Conservation (phyloP, 192 early-diverging fungal genomes). For the Cladochytrium replicatum region DNA sequence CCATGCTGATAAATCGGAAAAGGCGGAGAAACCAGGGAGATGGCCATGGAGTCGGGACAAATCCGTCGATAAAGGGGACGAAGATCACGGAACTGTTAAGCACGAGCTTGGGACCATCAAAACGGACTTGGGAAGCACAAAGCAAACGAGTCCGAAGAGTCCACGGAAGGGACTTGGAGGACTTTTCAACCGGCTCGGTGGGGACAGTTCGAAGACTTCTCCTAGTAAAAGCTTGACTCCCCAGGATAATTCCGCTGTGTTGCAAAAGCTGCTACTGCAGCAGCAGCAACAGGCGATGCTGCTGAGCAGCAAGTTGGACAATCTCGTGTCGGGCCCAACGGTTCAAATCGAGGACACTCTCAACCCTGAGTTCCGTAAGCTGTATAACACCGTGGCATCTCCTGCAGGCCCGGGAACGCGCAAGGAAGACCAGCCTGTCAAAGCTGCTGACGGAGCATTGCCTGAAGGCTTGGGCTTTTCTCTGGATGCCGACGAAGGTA, state of each 20-base stretch:
- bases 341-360: conserved; percentile 11
- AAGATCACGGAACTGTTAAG: not conserved
- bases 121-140: not conserved
- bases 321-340: conserved; percentile 1
- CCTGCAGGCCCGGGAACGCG: too few relatives aligned
- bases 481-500: too few relatives aligned
- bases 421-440: too few relatives aligned
- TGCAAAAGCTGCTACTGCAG: conserved; percentile 7
- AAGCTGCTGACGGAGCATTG: too few relatives aligned
- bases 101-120: not conserved
- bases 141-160: conserved; percentile 2
- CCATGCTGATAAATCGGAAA: too few relatives aligned
- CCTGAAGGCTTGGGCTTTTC: too few relatives aligned
- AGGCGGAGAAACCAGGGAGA: too few relatives aligned
- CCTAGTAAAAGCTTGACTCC: not conserved
- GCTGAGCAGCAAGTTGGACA: conserved; percentile 9
- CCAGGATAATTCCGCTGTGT: conserved; percentile 5
- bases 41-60: too few relatives aligned
- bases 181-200: not conserved
- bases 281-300: conserved; percentile 12
- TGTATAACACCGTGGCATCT: too few relatives aligned
- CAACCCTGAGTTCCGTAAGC: conserved; percentile 22
- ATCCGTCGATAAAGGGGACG: too few relatives aligned
- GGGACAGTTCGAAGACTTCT: not conserved
- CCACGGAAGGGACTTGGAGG: conserved; percentile 4